These are phyloP conservation scores for Nannochloropsis gaditana DNA, from an alignment of 108 stramenopile genomes.

Conservation along the genomic window DNA sequence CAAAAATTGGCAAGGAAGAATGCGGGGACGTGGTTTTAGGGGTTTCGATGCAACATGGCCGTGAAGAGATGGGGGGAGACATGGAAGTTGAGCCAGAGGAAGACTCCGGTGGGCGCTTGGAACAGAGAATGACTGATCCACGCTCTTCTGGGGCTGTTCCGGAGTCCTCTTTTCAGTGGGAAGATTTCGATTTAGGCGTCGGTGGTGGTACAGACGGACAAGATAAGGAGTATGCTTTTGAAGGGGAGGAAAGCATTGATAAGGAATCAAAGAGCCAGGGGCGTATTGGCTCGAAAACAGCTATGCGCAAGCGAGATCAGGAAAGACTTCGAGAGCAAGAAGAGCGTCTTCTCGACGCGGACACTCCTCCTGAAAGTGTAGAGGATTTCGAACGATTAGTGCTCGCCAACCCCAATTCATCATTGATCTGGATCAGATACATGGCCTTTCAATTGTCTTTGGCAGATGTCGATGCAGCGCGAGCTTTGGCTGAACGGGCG, in stretches of 20 bases:
- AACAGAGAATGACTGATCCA: no score
- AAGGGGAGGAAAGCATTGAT: conserved; percentile 19
- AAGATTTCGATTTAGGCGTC: neutral
- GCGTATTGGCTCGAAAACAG: conserved; percentile 28
- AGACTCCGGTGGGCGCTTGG: no score
- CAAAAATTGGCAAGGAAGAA: no score
- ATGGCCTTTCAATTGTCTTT: conserved; percentile 91
- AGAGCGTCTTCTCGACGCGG: conserved; percentile 72
- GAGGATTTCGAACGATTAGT: conserved; percentile 92
- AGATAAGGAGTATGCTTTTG: conserved; percentile 11
- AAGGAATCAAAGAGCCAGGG: conserved; percentile 22
- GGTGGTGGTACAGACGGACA: neutral
- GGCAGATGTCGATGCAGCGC: conserved; percentile 80
- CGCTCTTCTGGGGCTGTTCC: neutral
- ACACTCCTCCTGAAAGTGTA: conserved; percentile 74
- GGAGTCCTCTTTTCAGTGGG: neutral
- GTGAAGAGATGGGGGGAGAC: no score
- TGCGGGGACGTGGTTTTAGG: no score
- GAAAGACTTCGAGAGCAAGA: conserved; percentile 48
- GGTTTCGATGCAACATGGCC: no score
- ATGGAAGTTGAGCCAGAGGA: no score
- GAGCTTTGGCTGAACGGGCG: conserved; percentile 76
- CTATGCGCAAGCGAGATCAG: conserved; percentile 25
- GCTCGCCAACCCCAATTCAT: conserved; percentile 75
- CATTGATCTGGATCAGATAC: conserved; percentile 85